Evolutionary conservation across 2,329 filamentous ascomycete species (phyloP).

Genomic region (Colletotrichum endophyticum): DNA sequence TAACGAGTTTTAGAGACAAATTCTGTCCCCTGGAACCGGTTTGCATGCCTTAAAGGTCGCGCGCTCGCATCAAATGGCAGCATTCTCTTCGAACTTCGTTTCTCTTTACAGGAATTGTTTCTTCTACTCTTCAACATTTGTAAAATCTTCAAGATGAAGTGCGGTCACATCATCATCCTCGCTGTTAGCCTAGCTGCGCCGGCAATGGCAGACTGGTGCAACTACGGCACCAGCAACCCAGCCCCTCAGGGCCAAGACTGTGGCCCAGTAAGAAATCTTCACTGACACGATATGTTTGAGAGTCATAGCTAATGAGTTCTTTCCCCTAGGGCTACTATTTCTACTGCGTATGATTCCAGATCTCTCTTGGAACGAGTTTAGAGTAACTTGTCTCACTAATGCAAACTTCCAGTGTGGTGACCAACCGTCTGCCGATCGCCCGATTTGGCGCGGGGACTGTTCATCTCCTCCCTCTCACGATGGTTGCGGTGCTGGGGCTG

Average conservation of each 20-base stretch:
- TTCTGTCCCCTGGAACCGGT: accelerated
- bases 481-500: not conserved
- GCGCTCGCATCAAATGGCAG: not conserved
- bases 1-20: not conserved
- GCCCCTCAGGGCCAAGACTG: not conserved
- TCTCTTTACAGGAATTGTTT: not conserved
- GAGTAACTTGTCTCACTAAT: not conserved
- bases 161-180: not conserved
- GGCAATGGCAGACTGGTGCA: not conserved
- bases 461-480: not conserved
- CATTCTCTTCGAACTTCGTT: not conserved
- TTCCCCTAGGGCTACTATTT: not conserved
- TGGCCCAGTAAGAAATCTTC: not conserved
- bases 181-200: not conserved
- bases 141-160: not conserved
- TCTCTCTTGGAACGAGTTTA: not conserved
- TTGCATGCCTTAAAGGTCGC: not conserved
- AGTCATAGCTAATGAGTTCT: not conserved
- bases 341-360: not conserved
- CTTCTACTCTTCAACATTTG: not conserved
- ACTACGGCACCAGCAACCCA: not conserved
- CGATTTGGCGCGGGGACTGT: not conserved
- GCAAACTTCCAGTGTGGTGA: not conserved
- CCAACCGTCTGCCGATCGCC: not conserved
- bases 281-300: not conserved